A percentile compares a stretch with the other conserved stretches of the same genome.
phyloP scores from a whole-genome alignment of 2,329 filamentous ascomycete species.

The Atkinsonella texensis region DNA sequence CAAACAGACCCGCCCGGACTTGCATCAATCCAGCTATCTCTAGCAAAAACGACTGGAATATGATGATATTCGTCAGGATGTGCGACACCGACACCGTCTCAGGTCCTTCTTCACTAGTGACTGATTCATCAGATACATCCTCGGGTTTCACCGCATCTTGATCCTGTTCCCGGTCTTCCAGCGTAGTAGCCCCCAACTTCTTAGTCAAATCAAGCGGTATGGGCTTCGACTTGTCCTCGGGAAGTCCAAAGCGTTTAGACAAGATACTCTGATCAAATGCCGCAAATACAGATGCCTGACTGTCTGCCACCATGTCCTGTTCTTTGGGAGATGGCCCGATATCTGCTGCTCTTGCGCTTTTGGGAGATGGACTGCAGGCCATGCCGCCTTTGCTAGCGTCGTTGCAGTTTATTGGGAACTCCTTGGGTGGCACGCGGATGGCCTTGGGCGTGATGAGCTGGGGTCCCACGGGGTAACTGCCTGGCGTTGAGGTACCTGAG shows the following conservation, averaged over 20 bases:
- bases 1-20: constrained; percentile 62
- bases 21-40: constrained; percentile 67
- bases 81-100: constrained; percentile 60
- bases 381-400: constrained; percentile 20
- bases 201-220: constrained; percentile 28
- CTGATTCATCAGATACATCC: background rate
- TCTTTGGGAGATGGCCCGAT: constrained; percentile 17
- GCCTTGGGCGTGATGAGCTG: constrained; percentile 18
- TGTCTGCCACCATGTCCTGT: constrained; percentile 25
- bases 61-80: constrained; percentile 65
- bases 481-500: constrained; percentile 20
- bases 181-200: constrained; percentile 21
- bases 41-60: constrained; percentile 69
- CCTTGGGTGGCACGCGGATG: constrained; percentile 28
- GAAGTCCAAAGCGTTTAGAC: constrained; percentile 39
- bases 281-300: constrained; percentile 48
- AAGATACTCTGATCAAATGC: constrained; percentile 52
- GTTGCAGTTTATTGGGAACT: constrained; percentile 27
- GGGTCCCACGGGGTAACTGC: constrained; percentile 6
- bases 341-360: constrained; percentile 17
- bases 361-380: constrained; percentile 30
- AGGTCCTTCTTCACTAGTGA: constrained; percentile 3
- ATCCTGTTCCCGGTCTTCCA: constrained; percentile 8
- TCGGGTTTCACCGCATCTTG: constrained; percentile 8
- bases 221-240: constrained; percentile 26